Evolutionary conservation across 345 rosid species (phyloP).

Genomic region (Abelmoschus esculentus): DNA sequence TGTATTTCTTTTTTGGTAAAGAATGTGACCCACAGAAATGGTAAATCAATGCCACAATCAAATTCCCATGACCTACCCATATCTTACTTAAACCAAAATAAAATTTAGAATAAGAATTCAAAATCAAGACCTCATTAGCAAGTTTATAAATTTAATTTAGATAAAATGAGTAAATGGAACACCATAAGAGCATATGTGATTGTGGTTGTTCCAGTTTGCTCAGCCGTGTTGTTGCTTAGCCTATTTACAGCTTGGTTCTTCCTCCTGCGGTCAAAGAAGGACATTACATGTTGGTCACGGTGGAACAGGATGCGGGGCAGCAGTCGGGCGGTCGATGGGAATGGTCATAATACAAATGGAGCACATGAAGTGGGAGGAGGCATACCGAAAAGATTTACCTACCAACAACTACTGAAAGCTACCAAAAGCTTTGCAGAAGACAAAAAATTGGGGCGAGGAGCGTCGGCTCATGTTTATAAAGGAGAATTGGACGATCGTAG

Average conservation of each 20-base stretch:
- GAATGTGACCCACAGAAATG: too few species aligned
- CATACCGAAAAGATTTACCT: neutral
- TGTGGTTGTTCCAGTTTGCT: neutral
- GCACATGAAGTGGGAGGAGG: neutral
- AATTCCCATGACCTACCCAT: too few species aligned
- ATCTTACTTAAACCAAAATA: too few species aligned
- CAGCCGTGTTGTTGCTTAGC: neutral
- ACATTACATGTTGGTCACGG: neutral
- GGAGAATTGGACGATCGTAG: neutral
- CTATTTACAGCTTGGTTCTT: neutral
- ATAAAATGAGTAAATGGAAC: too few species aligned
- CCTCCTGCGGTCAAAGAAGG: neutral
- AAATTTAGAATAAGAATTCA: too few species aligned
- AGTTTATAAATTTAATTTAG: too few species aligned
- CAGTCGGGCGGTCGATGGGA: neutral
- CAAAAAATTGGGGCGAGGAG: neutral
- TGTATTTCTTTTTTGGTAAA: too few species aligned
- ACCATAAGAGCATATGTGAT: neutral
- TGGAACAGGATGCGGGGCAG: neutral
- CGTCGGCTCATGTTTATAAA: neutral
- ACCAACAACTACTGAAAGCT: neutral
- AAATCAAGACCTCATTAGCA: too few species aligned
- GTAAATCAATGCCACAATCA: too few species aligned
- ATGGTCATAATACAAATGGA: neutral
- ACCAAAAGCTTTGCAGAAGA: conserved; percentile 1